A percentile compares a stretch with the other conserved stretches of the same genome.
Conservation (phyloP, 1,284 basidiomycete species). For the Ganoderma sinense region DNA sequence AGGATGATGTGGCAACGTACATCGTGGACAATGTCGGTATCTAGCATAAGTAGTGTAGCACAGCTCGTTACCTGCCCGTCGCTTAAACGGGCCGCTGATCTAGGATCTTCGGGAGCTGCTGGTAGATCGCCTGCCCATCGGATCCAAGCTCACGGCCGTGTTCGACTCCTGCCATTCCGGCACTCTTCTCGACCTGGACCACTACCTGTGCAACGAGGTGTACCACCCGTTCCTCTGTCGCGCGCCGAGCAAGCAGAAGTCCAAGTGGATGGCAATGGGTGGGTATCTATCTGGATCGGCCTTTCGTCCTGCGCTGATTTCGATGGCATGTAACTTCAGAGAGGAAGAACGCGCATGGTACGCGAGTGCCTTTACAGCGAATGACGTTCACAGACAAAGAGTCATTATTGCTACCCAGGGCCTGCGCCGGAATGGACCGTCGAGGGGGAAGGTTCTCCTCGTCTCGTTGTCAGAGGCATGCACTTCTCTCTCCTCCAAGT, state of each 20-base stretch:
- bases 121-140: slow-evolving; percentile 48
- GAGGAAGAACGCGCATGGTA: slow-evolving; percentile 25
- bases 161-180: slow-evolving; percentile 59
- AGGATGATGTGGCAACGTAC: neutral
- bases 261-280: slow-evolving; percentile 23
- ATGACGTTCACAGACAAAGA: neutral
- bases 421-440: neutral
- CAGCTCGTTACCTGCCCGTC: neutral
- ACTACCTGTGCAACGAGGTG: slow-evolving; percentile 53
- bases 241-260: slow-evolving; percentile 40
- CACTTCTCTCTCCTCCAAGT: too few species aligned
- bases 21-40: slow-evolving; percentile 2
- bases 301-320: neutral
- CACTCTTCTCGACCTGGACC: slow-evolving; percentile 53
- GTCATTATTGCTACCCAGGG: neutral
- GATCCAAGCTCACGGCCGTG: slow-evolving; percentile 51
- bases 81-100: neutral
- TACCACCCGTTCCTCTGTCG: slow-evolving; percentile 57
- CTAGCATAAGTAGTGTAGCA: neutral
- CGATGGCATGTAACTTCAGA: slow-evolving; percentile 10
- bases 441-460: neutral
- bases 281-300: neutral
- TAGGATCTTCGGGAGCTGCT: slow-evolving; percentile 49
- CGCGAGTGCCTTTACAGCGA: neutral
- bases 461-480: neutral